phyloP scores from a whole-genome alignment of 2,329 filamentous ascomycete species.

The Aspergillus sp. region DNA sequence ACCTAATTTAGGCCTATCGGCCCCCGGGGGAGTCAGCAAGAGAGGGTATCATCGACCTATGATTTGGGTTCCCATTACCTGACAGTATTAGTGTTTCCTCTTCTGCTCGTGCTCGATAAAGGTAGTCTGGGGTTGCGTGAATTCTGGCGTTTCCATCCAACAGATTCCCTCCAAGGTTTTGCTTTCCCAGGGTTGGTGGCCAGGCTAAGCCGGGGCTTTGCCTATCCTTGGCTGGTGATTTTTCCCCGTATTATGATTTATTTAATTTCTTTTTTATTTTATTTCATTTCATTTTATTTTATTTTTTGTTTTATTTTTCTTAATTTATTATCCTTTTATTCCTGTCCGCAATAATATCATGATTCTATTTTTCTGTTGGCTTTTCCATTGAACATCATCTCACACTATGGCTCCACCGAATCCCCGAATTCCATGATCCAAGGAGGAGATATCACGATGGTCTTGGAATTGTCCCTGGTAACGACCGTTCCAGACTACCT shows the following conservation, averaged over 20 bases:
- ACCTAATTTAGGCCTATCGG: constrained; percentile 5
- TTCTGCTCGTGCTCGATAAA: neutral
- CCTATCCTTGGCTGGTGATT: neutral
- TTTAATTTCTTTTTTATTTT: neutral
- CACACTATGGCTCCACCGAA: neutral
- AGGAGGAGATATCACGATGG: neutral
- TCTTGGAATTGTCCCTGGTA: neutral
- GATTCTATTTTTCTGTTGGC: neutral
- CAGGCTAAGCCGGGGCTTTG: neutral
- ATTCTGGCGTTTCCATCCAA: neutral
- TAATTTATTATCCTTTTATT: neutral
- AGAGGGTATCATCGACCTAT: neutral
- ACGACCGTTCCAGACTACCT: neutral
- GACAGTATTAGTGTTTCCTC: neutral
- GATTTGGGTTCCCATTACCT: constrained; percentile 6
- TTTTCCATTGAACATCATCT: neutral
- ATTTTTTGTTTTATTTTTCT: neutral
- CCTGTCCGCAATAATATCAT: neutral
- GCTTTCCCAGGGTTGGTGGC: neutral
- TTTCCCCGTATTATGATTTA: neutral
- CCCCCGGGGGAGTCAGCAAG: neutral
- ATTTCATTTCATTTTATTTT: no score
- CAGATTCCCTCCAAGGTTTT: neutral
- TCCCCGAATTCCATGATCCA: neutral
- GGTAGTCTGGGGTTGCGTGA: constrained; percentile 5